Evolutionary conservation across 345 rosid species (phyloP).

Genomic region (Eucalyptus cloeziana): DNA sequence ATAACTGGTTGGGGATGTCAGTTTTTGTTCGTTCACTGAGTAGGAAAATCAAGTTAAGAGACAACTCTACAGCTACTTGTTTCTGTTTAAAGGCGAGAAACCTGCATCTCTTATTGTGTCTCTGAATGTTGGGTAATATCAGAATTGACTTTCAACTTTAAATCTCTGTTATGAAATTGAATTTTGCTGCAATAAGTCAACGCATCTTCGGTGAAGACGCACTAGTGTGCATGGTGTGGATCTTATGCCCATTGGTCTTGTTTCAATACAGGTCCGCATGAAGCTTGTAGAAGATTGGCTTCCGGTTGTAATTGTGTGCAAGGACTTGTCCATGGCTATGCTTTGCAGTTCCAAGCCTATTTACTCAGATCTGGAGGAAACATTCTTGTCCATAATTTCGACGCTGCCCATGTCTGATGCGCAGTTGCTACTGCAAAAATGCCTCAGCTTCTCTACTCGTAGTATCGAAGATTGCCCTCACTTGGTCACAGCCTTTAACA

Average conservation of each 20-base stretch:
- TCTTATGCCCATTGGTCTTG: not conserved
- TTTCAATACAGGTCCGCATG: constrained; percentile 39
- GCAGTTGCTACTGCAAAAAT: constrained; percentile 40
- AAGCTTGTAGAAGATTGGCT: constrained; percentile 64
- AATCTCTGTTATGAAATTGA: not conserved
- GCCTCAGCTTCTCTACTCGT: constrained; percentile 54
- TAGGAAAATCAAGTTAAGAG: not conserved
- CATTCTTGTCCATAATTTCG: constrained; percentile 54
- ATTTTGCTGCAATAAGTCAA: not conserved
- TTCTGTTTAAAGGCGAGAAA: not conserved
- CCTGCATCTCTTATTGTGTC: not conserved
- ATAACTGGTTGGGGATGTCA: not conserved
- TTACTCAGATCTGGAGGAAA: constrained; percentile 50
- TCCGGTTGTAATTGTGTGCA: constrained; percentile 62
- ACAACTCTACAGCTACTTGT: not conserved
- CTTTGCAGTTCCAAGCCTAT: constrained; percentile 27
- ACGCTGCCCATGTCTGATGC: constrained; percentile 54
- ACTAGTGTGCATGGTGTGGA: not conserved
- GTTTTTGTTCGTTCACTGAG: not conserved
- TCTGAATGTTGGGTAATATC: not conserved
- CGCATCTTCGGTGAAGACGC: not conserved
- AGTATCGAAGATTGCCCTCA: constrained; percentile 59
- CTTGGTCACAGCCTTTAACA: constrained; percentile 48
- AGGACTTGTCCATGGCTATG: constrained; percentile 27
- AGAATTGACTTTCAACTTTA: not conserved